Base-by-base conservation (phyloP, 768 basidiomycete genomes). In the Pisolithus albus region DNA sequence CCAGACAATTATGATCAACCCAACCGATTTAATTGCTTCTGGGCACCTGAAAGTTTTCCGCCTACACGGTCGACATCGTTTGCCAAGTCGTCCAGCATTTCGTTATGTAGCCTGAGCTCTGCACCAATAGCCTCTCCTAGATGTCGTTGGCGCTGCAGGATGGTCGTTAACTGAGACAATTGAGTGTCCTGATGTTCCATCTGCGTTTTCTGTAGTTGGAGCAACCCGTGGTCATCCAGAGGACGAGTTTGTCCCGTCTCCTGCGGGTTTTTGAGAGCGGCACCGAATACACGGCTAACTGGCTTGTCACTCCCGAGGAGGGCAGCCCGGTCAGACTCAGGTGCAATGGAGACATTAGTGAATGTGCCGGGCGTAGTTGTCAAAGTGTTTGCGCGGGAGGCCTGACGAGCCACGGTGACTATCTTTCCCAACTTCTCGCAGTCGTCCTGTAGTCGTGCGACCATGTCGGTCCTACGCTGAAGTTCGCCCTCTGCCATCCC, bases 401-500 rank as follows among this genome's bases (percentile, higher is more conserved):
- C 73, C 59, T 80, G 81, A 52, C 79, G 79, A 28, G 80, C 85
- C 43, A 88, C 81, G 32, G 88, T 86, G 39, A 92, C 84, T 76
- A 95, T 89, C 75, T 82, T 82, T 37, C 82, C 81, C 52, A 96
- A 73, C 72, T 86, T 89, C 72, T 88, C 88, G 72, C 89, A 86
- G 65, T 97, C 94, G 64, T 93, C 92, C 69, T 88, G 86, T 58
- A 97, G 72, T 52, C 86, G 76, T 50, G 84, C 87, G 47, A 93
- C 83, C 84, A 96, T 84, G 61, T 93, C 94, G 54, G 85, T 85
- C 55, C 95, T 76, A 51, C 95, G 74, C 69, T 87, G 84, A 60
- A 92, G 73, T 75, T 98, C 95, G n/a, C 95, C 95, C 66, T 92
- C 83, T 57, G 81, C 85, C 78, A 97, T 79, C 36, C 88, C 91